These are phyloP conservation scores for Russula abietina DNA, from an alignment of 768 basidiomycete species.

Conservation along the genomic window DNA sequence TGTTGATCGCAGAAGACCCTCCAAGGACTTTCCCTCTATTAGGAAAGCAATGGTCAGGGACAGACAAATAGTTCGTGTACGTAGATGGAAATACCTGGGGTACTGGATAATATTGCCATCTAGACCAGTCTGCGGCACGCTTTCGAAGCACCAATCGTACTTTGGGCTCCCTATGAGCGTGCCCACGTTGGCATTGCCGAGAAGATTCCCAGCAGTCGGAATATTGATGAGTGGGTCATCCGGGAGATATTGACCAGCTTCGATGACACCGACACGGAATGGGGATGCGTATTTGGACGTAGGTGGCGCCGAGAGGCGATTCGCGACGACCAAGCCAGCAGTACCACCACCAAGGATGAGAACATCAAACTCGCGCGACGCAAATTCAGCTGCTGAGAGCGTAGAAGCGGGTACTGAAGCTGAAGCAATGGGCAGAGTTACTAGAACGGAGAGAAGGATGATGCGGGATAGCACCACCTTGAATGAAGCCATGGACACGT, in stretches of 20 bases:
- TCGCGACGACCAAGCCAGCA: constrained; percentile 21
- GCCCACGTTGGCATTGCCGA: constrained; percentile 19
- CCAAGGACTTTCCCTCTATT: constrained; percentile 23
- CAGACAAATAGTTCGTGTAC: background rate
- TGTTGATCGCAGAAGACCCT: constrained; percentile 23
- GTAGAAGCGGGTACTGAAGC: background rate
- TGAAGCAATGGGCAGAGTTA: background rate
- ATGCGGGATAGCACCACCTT: background rate
- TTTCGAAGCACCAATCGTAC: constrained; percentile 24
- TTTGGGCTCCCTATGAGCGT: constrained; percentile 20
- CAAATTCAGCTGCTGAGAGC: constrained; percentile 17
- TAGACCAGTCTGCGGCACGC: constrained; percentile 19
- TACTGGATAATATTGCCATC: constrained; percentile 19
- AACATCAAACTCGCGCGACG: constrained; percentile 17
- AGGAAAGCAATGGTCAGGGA: background rate
- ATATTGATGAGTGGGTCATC: constrained; percentile 22
- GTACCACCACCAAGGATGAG: constrained; percentile 21
- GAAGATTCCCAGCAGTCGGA: constrained; percentile 22
- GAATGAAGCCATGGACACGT: background rate
- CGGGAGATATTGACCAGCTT: constrained; percentile 20
- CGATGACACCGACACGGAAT: constrained; percentile 23
- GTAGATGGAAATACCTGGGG: constrained; percentile 6
- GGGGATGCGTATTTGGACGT: constrained; percentile 6
- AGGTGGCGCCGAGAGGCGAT: constrained; percentile 20
- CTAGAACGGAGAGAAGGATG: background rate